Percentiles rank a stretch among this genome's conserved stretches.
These are phyloP conservation scores for Hansfordia pulvinata DNA, from an alignment of 2,329 filamentous ascomycete species.

Conservation along the genomic window DNA sequence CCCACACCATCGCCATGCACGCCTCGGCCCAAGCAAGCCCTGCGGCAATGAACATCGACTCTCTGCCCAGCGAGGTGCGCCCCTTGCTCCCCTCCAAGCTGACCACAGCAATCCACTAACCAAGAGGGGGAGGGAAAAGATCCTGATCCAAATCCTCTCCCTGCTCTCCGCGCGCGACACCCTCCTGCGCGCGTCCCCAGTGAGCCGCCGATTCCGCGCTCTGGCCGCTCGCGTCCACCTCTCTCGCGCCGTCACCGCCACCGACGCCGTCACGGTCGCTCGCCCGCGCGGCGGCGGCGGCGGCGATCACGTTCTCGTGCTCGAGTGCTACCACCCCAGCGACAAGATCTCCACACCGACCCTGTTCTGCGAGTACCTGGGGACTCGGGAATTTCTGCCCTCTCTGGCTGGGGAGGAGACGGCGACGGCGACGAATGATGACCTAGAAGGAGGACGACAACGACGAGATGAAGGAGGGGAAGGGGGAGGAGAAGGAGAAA, in stretches of 20 bases:
- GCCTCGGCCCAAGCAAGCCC: too few relatives aligned
- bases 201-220: constrained; percentile 50
- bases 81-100: constrained; percentile 2
- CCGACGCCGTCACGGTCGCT: constrained; percentile 45
- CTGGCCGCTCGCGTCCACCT: constrained; percentile 51
- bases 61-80: too few relatives aligned
- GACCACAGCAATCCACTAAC: too few relatives aligned
- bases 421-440: too few relatives aligned
- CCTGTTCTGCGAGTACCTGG: constrained; percentile 51
- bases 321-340: constrained; percentile 68
- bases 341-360: constrained; percentile 56
- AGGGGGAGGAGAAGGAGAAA: too few relatives aligned
- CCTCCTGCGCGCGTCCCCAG: constrained; percentile 41
- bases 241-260: constrained; percentile 45
- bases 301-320: constrained; percentile 51
- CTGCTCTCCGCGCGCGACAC: constrained; percentile 30
- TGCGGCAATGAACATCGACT: too few relatives aligned
- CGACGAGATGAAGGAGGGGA: too few relatives aligned
- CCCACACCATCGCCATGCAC: too few relatives aligned
- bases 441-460: too few relatives aligned
- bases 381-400: too few relatives aligned
- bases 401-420: too few relatives aligned
- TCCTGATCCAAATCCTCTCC: constrained; percentile 35
- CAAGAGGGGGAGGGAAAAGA: too few relatives aligned
- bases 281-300: constrained; percentile 56